Evolutionary conservation across 192 early-diverging fungal genomes (phyloP).

Genomic region (Linnemannia elongata): DNA sequence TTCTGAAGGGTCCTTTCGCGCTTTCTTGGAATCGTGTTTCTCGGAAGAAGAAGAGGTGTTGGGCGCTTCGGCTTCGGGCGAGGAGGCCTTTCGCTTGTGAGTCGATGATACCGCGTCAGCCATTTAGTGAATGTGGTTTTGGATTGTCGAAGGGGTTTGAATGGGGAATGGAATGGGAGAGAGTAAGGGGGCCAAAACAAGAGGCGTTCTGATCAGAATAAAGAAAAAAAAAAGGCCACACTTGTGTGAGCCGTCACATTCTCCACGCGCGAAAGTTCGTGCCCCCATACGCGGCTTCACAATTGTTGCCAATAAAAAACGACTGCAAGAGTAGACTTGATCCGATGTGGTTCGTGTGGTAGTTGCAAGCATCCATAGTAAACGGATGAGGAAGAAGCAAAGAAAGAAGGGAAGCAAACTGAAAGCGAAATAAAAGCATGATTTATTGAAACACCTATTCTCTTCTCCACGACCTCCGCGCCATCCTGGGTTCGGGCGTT

Average conservation of each 20-base stretch:
- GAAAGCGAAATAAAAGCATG: constrained; percentile 4
- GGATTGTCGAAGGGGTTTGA: background rate
- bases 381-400: background rate
- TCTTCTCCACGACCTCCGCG: background rate
- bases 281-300: too few species aligned
- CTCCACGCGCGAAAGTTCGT: background rate
- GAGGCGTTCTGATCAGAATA: background rate
- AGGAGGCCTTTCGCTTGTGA: constrained; percentile 48
- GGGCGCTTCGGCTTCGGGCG: constrained; percentile 19
- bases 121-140: constrained; percentile 11
- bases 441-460: constrained; percentile 1
- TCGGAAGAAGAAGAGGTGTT: background rate
- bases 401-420: background rate
- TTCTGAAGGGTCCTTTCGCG: constrained; percentile 15
- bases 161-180: background rate
- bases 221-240: background rate
- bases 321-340: background rate
- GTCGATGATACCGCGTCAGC: constrained; percentile 16
- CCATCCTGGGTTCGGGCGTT: background rate
- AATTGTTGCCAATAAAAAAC: background rate
- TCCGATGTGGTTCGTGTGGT: background rate
- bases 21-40: constrained; percentile 35
- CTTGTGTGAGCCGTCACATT: background rate
- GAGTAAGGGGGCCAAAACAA: background rate
- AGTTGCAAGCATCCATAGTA: background rate